Base-by-base conservation (phyloP, 2,329 filamentous ascomycete genomes). In the Sporothrix humicola region DNA sequence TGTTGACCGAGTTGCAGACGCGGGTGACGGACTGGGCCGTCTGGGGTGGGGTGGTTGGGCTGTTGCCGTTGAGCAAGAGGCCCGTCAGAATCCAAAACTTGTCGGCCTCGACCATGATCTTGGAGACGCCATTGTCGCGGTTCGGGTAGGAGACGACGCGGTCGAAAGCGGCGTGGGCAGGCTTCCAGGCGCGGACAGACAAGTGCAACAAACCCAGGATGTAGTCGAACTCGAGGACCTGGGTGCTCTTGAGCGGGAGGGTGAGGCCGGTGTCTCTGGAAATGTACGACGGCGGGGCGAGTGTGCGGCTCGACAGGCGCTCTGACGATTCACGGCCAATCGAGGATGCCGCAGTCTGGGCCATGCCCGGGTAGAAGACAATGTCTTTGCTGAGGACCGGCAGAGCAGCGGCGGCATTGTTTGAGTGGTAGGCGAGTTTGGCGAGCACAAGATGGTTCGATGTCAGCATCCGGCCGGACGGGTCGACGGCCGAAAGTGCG, bases 61-160 rank as follows among this genome's bases (percentile, higher is more conserved):
- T 52, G 78, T 85, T 88, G 76, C 94, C 95, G 71, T 90, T 84
- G 7, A 88, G 85, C 20, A 99, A 84, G 72, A 98, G 85, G 71
- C 90, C 89, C 10, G 94, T 87, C 17, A 99, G 83, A 9, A 97
- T 80, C 92, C 94, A 98, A 82, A 95, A 97, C 83, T 95, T 97
- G 85, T 97, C 95, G 6, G 93, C 93, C 77, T 97, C 94, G 3
- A 92, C 85, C 92, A 96, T 96, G 69, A 97, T 86, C 80, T 90
- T 91, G 81, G 91, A 95, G 13, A 89, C 85, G 50, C 89, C 86
- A 46, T 86, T 84, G 23, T 90, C 90, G 70, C 84, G 85, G 0
- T 86, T 85, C 0, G 94, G 93, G 73, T 91, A 90, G 2, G 90
- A 88, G 50, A 97, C 84, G 59, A 89, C 87, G 74, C 88, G 86